These are phyloP conservation scores for Microsporum canis DNA, from an alignment of 2,329 filamentous ascomycete genomes.

Conservation along the genomic window DNA sequence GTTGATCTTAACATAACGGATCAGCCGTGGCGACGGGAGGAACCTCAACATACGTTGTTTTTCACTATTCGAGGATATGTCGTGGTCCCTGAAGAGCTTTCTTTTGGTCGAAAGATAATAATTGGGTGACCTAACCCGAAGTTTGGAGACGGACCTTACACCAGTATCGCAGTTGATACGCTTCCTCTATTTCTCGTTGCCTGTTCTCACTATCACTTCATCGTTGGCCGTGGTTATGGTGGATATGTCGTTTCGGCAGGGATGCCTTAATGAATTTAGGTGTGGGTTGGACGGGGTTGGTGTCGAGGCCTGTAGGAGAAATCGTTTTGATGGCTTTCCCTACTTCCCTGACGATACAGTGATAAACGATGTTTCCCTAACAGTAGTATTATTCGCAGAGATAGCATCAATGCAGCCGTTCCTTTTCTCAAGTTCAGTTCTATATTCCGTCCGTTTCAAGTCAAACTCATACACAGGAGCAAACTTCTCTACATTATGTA, in stretches of 20 bases:
- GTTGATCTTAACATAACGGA: not conserved
- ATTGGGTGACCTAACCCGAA: not conserved
- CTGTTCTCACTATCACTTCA: not conserved
- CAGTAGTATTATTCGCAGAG: not conserved
- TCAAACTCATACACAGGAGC: too few species aligned
- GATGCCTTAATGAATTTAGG: not conserved
- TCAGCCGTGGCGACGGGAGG: not conserved
- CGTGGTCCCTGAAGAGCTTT: not conserved
- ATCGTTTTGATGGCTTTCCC: not conserved
- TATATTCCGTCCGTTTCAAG: not conserved
- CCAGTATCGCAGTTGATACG: conserved; percentile 2
- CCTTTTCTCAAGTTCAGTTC: not conserved
- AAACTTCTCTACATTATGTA: too few species aligned
- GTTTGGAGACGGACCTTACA: not conserved
- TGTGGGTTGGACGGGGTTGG: not conserved
- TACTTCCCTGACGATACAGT: not conserved
- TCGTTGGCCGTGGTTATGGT: not conserved
- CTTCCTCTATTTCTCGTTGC: not conserved
- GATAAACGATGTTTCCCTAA: not conserved
- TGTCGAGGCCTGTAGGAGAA: not conserved
- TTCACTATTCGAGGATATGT: not conserved
- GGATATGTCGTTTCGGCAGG: not conserved
- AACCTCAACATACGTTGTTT: not conserved
- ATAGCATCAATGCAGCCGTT: not conserved
- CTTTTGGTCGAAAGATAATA: not conserved